phyloP scores from a whole-genome alignment of 2,329 filamentous ascomycete genomes.

The Fusarium camptoceras region DNA sequence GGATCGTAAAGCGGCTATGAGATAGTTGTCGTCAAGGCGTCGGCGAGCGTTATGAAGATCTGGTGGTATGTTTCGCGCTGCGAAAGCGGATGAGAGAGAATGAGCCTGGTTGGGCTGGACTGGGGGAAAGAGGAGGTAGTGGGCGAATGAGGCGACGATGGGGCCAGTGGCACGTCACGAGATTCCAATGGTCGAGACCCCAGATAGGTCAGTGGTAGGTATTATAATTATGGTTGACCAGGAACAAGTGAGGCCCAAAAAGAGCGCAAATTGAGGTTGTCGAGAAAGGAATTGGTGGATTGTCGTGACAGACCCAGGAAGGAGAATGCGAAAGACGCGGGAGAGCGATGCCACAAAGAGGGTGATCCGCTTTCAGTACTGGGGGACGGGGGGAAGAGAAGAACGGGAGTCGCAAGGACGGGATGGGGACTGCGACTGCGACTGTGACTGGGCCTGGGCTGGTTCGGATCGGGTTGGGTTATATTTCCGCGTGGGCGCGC shows the following conservation, averaged over 20 bases:
- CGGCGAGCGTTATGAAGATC: slow-evolving; percentile 37
- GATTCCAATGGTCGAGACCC: slow-evolving; percentile 38
- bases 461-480: slow-evolving; percentile 9
- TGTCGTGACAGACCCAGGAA: slow-evolving; percentile 39
- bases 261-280: slow-evolving; percentile 38
- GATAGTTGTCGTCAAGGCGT: slow-evolving; percentile 45
- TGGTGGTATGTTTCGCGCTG: slow-evolving; percentile 48
- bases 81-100: slow-evolving; percentile 40
- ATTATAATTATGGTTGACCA: slow-evolving; percentile 29
- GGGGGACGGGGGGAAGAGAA: slow-evolving; percentile 15
- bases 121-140: slow-evolving; percentile 32
- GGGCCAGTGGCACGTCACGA: slow-evolving; percentile 47
- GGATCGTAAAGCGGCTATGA: slow-evolving; percentile 32
- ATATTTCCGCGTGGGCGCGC: slow-evolving; percentile 44
- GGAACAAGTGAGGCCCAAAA: slow-evolving; percentile 34
- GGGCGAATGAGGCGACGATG: slow-evolving; percentile 46
- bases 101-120: slow-evolving; percentile 21
- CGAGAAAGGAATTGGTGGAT: slow-evolving; percentile 37
- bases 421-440: slow-evolving; percentile 20
- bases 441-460: slow-evolving; percentile 37
- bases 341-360: slow-evolving; percentile 41
- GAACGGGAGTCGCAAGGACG: slow-evolving; percentile 36
- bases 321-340: slow-evolving; percentile 46
- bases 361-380: slow-evolving; percentile 42
- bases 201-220: slow-evolving; percentile 30